Evolutionary conservation across 805 yeast genomes (phyloP).

Genomic region (Metschnikowia lochheadii): DNA sequence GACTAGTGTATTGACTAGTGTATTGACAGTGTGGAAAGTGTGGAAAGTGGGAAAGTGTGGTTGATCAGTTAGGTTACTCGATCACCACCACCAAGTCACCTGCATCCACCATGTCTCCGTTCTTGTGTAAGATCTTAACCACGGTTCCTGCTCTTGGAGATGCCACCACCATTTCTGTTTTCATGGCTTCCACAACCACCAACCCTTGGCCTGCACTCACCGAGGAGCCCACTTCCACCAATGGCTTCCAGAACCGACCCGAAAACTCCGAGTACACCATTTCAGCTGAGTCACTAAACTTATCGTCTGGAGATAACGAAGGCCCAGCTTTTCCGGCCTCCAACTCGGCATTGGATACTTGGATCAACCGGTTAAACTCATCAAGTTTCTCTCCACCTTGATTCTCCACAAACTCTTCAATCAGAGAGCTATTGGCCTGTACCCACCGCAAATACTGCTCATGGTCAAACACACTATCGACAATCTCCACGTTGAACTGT

Average conservation of each 20-base stretch:
- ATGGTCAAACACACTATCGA: slow-evolving; percentile 79
- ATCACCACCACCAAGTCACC: slow-evolving; percentile 92
- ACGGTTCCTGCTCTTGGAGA: slow-evolving; percentile 73
- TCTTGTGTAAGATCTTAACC: slow-evolving; percentile 64
- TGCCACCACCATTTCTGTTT: slow-evolving; percentile 89
- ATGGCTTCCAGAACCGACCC: slow-evolving; percentile 96
- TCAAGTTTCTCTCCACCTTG: slow-evolving; percentile 81
- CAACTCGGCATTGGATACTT: slow-evolving; percentile 72
- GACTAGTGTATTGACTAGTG: too few relatives aligned
- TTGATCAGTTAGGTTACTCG: too few relatives aligned
- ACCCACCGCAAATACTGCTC: slow-evolving; percentile 76
- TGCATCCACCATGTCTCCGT: slow-evolving; percentile 96
- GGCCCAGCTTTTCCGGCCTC: slow-evolving; percentile 46
- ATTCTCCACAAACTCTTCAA: slow-evolving; percentile 57
- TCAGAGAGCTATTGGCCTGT: slow-evolving; percentile 65
- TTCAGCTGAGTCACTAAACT: slow-evolving; percentile 74
- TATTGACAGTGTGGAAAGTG: too few relatives aligned
- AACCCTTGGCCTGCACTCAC: slow-evolving; percentile 75
- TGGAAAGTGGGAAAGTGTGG: too few relatives aligned
- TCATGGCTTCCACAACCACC: slow-evolving; percentile 95
- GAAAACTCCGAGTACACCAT: slow-evolving; percentile 89
- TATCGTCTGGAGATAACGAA: slow-evolving; percentile 43
- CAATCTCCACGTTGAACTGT: slow-evolving; percentile 66
- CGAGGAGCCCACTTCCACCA: slow-evolving; percentile 71
- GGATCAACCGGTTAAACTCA: slow-evolving; percentile 81